phyloP scores from a whole-genome alignment of 139 green algal species.

The Astrephomene gubernaculifera region DNA sequence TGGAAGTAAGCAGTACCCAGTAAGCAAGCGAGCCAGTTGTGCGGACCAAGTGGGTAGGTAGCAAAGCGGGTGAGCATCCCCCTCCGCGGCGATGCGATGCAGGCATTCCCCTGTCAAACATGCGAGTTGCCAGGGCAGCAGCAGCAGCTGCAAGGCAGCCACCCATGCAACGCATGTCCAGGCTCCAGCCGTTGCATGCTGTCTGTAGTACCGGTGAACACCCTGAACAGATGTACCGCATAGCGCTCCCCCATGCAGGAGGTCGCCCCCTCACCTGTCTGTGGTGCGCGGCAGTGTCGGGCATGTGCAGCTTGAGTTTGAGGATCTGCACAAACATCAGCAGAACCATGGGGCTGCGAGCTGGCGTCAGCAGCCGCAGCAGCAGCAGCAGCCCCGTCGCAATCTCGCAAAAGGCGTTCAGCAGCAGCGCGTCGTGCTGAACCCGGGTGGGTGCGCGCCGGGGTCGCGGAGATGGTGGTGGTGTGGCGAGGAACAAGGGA shows the following conservation, averaged over 20 bases:
- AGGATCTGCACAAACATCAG: conserved; percentile 33
- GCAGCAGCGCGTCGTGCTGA: conserved; percentile 21
- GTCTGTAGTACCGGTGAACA: not conserved
- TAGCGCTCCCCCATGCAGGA: not conserved
- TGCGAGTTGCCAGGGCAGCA: not conserved
- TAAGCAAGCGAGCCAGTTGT: not conserved
- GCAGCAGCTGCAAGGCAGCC: not conserved
- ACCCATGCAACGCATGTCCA: not conserved
- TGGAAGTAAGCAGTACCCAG: not conserved
- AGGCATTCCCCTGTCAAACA: too few species aligned
- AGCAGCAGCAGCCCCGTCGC: not conserved
- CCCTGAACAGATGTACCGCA: not conserved
- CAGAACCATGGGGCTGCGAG: not conserved
- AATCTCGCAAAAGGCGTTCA: conserved; percentile 12
- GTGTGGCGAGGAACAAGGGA: too few species aligned
- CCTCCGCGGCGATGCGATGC: not conserved
- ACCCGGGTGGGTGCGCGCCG: too few species aligned
- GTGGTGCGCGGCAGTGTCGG: conserved; percentile 24
- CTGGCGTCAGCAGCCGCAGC: conserved; percentile 13
- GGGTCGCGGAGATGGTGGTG: too few species aligned
- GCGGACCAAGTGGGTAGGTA: not conserved
- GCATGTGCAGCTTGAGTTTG: conserved; percentile 38
- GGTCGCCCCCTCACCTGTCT: not conserved
- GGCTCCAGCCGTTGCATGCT: not conserved
- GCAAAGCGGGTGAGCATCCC: not conserved